Conservation (phyloP, 1,139 yeast genomes). For the Hemisphaericaspora xylofermentans region DNA sequence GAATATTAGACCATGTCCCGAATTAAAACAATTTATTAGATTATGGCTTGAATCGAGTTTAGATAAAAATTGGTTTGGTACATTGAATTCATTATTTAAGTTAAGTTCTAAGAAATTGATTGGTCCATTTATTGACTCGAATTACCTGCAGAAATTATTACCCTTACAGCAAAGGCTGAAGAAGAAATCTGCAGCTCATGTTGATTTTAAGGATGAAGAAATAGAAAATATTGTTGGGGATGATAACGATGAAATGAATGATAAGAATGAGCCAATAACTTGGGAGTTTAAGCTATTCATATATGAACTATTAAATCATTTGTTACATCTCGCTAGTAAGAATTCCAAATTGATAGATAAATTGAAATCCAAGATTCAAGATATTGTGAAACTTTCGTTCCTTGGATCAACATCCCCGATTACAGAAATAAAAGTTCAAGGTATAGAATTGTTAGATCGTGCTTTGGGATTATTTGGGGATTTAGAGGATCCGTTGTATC, state of each 20-base stretch:
- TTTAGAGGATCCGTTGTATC: constrained; percentile 70
- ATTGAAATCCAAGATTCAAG: constrained; percentile 58
- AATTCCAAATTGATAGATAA: constrained; percentile 40
- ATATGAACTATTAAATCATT: constrained; percentile 53
- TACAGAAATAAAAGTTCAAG: constrained; percentile 58
- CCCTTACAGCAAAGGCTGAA: constrained; percentile 47
- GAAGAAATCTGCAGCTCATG: constrained; percentile 29
- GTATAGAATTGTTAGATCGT: constrained; percentile 58
- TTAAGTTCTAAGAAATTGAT: constrained; percentile 38
- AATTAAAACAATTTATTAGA: constrained; percentile 32
- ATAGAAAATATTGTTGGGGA: constrained; percentile 44
- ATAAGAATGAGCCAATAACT: constrained; percentile 59
- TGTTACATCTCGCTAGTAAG: constrained; percentile 44
- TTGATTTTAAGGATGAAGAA: constrained; percentile 47
- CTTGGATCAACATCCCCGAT: constrained; percentile 78
- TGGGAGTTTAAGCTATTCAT: constrained; percentile 72
- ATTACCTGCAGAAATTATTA: constrained; percentile 42
- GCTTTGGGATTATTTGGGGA: constrained; percentile 51
- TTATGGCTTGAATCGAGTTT: constrained; percentile 43
- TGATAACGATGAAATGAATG: constrained; percentile 25
- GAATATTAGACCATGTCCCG: constrained; percentile 41
- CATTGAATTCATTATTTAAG: constrained; percentile 38
- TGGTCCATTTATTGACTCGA: constrained; percentile 39
- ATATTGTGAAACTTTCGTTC: constrained; percentile 78
- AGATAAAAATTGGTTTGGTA: constrained; percentile 42